These are phyloP conservation scores for Penicillium malachiteum DNA, from an alignment of 495 filamentous ascomycete species.

Conservation along the genomic window DNA sequence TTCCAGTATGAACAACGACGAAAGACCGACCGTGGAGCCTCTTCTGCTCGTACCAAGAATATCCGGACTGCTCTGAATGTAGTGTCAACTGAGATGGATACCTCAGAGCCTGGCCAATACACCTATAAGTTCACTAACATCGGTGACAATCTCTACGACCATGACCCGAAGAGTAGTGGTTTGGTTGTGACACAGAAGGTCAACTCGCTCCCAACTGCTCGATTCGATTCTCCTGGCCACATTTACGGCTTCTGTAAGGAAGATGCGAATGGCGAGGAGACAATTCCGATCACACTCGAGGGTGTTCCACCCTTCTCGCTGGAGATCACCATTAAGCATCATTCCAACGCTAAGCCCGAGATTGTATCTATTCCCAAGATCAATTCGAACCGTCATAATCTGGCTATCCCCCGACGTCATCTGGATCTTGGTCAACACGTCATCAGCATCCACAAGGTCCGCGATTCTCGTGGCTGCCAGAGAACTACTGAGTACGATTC, in stretches of 20 bases:
- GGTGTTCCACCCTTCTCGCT: constrained; percentile 86
- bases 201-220: constrained; percentile 73
- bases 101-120: constrained; percentile 73
- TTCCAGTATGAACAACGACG: constrained; percentile 77
- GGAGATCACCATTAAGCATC: constrained; percentile 89
- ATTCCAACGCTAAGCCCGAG: constrained; percentile 74
- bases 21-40: constrained; percentile 60
- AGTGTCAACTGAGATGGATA: constrained; percentile 79
- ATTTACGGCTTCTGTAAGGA: constrained; percentile 92
- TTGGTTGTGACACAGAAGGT: constrained; percentile 79
- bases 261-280: constrained; percentile 75
- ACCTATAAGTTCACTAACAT: constrained; percentile 82
- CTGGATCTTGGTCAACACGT: constrained; percentile 82
- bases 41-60: constrained; percentile 59
- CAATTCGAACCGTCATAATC: constrained; percentile 66
- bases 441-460: constrained; percentile 82
- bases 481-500: constrained; percentile 63
- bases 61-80: constrained; percentile 70
- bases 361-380: constrained; percentile 76
- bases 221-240: constrained; percentile 83
- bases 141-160: constrained; percentile 79
- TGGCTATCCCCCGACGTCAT: constrained; percentile 77
- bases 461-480: constrained; percentile 81
- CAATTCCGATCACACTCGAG: constrained; percentile 78
- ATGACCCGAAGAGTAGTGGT: constrained; percentile 57